phyloP scores from a whole-genome alignment of 2,329 filamentous ascomycete genomes.

The Sporothrix sp. region DNA sequence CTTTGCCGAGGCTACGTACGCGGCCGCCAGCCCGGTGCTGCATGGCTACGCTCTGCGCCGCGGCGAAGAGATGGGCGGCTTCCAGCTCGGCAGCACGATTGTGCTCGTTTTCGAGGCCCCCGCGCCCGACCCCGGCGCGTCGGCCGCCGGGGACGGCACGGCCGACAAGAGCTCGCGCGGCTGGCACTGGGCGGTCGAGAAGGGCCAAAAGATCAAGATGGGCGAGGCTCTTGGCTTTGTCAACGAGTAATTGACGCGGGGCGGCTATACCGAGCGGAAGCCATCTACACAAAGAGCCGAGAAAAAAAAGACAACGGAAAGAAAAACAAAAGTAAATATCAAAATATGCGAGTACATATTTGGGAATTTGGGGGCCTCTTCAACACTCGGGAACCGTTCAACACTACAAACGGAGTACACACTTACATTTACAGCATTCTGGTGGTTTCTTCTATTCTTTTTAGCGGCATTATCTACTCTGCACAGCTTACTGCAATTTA shows the following conservation, averaged over 20 bases:
- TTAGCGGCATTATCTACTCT: no score
- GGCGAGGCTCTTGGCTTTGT: conserved; percentile 78
- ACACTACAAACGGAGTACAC: conserved; percentile 9
- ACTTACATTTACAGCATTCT: neutral
- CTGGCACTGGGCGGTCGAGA: conserved; percentile 79
- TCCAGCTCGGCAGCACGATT: conserved; percentile 89
- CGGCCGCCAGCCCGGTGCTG: conserved; percentile 63
- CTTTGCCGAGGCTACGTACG: conserved; percentile 86
- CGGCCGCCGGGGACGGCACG: conserved; percentile 32
- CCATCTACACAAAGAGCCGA: neutral
- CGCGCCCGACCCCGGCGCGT: conserved; percentile 24
- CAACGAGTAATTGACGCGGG: conserved; percentile 38
- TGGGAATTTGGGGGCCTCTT: neutral
- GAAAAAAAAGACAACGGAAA: neutral
- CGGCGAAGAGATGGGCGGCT: conserved; percentile 97
- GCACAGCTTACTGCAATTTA: neutral
- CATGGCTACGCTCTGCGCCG: conserved; percentile 73
- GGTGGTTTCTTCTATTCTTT: neutral
- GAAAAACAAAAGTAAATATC: neutral
- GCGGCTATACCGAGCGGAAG: no score
- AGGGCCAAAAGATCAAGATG: conserved; percentile 81
- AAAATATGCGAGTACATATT: conserved; percentile 3
- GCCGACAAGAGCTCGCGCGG: conserved; percentile 51
- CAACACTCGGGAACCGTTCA: conserved; percentile 13
- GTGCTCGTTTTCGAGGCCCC: conserved; percentile 96